Evolutionary conservation across 108 stramenopile species (phyloP).

Genomic region (Fragilariopsis cylindrus): DNA sequence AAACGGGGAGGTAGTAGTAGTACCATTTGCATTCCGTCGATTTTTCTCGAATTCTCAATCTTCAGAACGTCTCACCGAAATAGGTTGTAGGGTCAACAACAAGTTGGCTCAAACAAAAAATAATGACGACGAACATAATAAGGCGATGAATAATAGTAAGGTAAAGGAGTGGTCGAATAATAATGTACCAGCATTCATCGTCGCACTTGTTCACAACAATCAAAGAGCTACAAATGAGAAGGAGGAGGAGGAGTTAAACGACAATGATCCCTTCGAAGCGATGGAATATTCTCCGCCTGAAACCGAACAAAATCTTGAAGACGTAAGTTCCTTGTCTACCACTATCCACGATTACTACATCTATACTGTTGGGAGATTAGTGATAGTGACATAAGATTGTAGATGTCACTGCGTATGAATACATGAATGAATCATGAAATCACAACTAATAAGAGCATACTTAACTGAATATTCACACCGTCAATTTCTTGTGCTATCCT

Average conservation of each 20-base stretch:
- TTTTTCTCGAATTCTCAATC: constrained; percentile 51
- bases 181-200: constrained; percentile 69
- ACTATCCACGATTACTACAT: neutral
- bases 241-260: neutral
- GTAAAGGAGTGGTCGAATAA: constrained; percentile 54
- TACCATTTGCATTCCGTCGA: constrained; percentile 64
- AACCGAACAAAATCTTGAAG: constrained; percentile 66
- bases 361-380: too few species aligned
- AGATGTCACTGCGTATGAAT: too few species aligned
- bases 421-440: too few species aligned
- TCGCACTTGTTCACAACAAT: constrained; percentile 54
- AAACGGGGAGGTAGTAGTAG: constrained; percentile 25
- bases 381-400: too few species aligned
- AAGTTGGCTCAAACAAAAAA: constrained; percentile 22
- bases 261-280: constrained; percentile 30
- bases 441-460: neutral
- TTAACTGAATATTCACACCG: neutral
- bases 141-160: constrained; percentile 43
- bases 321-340: constrained; percentile 35
- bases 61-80: constrained; percentile 53
- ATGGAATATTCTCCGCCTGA: constrained; percentile 56
- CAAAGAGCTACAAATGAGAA: constrained; percentile 5
- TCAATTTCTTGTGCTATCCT: neutral
- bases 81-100: constrained; percentile 54
- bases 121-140: neutral